Percentiles rank a stretch among this genome's conserved stretches.
Conservation (phyloP, 129 eudicot species). For the Flaveria trinervia region DNA sequence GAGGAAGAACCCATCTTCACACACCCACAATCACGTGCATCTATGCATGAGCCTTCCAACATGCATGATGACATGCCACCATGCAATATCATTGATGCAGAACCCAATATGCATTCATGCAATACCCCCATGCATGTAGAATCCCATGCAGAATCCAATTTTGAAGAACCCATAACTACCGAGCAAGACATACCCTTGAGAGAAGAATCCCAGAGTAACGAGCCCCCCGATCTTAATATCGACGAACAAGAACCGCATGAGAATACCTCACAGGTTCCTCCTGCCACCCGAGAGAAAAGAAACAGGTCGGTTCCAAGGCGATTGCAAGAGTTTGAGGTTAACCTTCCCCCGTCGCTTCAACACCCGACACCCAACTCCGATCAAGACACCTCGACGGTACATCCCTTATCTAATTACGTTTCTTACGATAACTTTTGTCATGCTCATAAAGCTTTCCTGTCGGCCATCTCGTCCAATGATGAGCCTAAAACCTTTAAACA, state of each 20-base stretch:
- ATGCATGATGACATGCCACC: background rate
- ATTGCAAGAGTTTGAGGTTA: background rate
- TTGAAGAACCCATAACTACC: background rate
- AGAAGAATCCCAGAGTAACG: background rate
- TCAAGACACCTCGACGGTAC: too few relatives aligned
- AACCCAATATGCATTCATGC: too few relatives aligned
- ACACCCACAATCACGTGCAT: background rate
- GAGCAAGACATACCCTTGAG: background rate
- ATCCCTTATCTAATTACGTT: too few relatives aligned
- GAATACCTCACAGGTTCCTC: background rate
- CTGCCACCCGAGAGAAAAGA: background rate
- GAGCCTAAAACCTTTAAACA: too few relatives aligned
- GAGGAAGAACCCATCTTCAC: background rate
- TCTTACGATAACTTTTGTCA: background rate
- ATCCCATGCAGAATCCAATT: background rate
- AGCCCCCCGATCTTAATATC: background rate
- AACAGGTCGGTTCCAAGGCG: background rate
- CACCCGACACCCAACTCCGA: too few relatives aligned
- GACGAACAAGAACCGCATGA: background rate
- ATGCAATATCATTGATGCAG: background rate
- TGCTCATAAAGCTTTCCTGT: background rate
- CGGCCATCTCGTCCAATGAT: background rate
- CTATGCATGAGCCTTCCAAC: background rate
- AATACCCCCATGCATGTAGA: background rate
- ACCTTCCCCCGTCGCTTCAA: background rate